Evolutionary conservation across 2,329 filamentous ascomycete genomes (phyloP).

Genomic region (Alternaria triticina): DNA sequence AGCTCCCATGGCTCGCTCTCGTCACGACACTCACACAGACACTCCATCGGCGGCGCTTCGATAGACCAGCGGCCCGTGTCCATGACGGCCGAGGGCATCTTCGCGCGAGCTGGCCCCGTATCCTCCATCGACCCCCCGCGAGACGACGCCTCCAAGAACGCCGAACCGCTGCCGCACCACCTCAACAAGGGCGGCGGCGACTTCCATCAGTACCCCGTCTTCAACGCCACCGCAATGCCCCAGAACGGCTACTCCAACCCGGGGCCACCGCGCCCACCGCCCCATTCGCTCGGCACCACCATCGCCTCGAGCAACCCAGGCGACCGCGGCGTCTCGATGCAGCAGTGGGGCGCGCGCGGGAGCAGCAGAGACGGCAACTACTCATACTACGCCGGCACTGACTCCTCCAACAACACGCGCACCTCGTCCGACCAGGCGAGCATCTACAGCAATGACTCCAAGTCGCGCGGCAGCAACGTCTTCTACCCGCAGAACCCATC

Average conservation of each 20-base stretch:
- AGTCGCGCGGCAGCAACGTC: conserved; percentile 58
- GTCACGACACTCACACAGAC: conserved; percentile 69
- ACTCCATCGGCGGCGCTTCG: conserved; percentile 59
- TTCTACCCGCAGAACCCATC: conserved; percentile 64
- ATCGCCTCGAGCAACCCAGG: conserved; percentile 73
- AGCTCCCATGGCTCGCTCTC: conserved; percentile 70
- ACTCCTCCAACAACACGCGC: conserved; percentile 59
- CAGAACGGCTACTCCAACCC: conserved; percentile 57
- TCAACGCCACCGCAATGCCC: conserved; percentile 63
- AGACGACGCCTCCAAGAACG: conserved; percentile 69
- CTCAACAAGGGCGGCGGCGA: conserved; percentile 78
- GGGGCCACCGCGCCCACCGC: conserved; percentile 67
- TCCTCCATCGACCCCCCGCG: conserved; percentile 88
- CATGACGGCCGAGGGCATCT: conserved; percentile 68
- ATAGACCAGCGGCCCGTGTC: conserved; percentile 68
- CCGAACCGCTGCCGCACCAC: conserved; percentile 81
- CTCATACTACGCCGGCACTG: conserved; percentile 32
- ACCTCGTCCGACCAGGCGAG: conserved; percentile 70
- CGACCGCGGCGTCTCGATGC: conserved; percentile 72
- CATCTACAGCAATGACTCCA: conserved; percentile 67
- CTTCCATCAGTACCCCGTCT: conserved; percentile 87
- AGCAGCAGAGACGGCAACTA: conserved; percentile 36
- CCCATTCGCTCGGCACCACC: conserved; percentile 61
- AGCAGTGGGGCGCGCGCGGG: conserved; percentile 70
- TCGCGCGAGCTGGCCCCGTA: conserved; percentile 80